Evolutionary conservation across 179 eudicot species (phyloP).

Genomic region (Amaranthus tricolor): DNA sequence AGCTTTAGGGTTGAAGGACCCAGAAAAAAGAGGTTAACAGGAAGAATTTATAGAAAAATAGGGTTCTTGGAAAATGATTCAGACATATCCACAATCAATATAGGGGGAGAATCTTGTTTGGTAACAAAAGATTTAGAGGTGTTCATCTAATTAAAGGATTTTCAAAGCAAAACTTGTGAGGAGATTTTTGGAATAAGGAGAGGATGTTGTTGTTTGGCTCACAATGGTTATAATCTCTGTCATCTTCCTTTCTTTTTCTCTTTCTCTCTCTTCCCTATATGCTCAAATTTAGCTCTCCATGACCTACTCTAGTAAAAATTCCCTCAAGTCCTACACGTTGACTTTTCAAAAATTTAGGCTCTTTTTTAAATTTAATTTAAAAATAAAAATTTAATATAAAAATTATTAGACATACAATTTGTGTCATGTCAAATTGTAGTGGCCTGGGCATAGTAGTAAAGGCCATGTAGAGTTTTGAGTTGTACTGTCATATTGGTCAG

Average conservation of each 20-base stretch:
- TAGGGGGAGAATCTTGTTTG: background rate
- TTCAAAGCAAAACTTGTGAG: background rate
- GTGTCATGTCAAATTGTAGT: no score
- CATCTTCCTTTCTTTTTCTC: background rate
- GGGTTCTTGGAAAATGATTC: background rate
- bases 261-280: no score
- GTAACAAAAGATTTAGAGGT: slow-evolving; percentile 3
- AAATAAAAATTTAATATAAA: no score
- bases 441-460: no score
- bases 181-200: background rate
- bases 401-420: no score
- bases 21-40: background rate
- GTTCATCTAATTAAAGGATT: background rate
- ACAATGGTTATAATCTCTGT: slow-evolving; percentile 18
- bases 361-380: no score
- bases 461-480: no score
- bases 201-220: slow-evolving; percentile 14
- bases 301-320: background rate
- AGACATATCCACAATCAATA: background rate
- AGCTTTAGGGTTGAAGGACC: background rate
- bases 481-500: no score
- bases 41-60: background rate
- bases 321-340: slow-evolving; percentile 11
- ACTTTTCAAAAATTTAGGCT: background rate
- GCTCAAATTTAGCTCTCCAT: background rate